Percentiles rank a stretch among this genome's conserved stretches.
phyloP scores from a whole-genome alignment of 2,329 filamentous ascomycete genomes.

The Fusarium tanahbumbuense region DNA sequence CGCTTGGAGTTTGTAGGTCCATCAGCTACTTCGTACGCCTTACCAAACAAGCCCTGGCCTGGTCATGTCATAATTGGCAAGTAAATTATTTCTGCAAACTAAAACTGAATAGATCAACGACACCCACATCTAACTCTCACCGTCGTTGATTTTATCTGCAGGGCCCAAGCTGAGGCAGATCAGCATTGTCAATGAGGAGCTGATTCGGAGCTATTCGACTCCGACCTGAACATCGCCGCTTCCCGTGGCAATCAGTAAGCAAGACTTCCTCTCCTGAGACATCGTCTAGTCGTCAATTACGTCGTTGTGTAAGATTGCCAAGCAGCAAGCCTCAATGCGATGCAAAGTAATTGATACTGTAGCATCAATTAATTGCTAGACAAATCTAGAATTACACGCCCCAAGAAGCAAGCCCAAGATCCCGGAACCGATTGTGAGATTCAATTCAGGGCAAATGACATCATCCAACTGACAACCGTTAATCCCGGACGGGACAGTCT shows the following conservation, averaged over 20 bases:
- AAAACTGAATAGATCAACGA: neutral
- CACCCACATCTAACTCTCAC: neutral
- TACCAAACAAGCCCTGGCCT: neutral
- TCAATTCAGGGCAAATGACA: constrained; percentile 29
- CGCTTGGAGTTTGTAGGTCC: neutral
- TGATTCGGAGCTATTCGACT: neutral
- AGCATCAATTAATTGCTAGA: neutral
- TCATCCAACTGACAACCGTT: constrained; percentile 17
- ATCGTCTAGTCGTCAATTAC: constrained; percentile 6
- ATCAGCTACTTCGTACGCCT: neutral
- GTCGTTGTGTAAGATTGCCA: constrained; percentile 21
- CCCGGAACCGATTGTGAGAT: constrained; percentile 34
- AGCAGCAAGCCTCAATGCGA: neutral
- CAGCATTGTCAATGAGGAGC: neutral
- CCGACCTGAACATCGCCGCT: neutral
- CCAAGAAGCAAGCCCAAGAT: constrained; percentile 23
- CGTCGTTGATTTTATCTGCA: constrained; percentile 1
- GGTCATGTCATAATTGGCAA: constrained; percentile 8
- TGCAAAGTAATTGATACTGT: constrained; percentile 6
- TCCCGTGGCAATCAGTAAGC: constrained; percentile 18
- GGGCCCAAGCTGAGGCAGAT: neutral
- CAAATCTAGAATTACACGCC: constrained; percentile 13
- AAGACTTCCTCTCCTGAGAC: too few relatives aligned
- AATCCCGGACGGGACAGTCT: constrained; percentile 1
- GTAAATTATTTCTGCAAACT: neutral